Evolutionary conservation across 495 filamentous ascomycete species (phyloP), one percentile per base, ranked within the genome.

Genomic region (Aspergillus campestris): DNA sequence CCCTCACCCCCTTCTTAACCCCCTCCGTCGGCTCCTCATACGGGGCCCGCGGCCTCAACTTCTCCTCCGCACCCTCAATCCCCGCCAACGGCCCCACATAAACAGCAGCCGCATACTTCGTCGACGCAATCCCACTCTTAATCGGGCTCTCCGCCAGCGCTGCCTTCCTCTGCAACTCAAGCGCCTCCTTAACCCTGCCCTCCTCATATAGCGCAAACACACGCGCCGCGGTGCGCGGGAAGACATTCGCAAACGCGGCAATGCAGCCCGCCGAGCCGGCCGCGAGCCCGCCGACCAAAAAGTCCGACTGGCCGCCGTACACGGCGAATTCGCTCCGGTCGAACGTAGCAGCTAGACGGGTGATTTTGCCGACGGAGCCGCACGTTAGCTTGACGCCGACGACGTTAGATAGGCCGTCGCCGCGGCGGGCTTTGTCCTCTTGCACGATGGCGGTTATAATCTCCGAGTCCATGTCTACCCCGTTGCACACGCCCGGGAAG

Each of bases 301-400:
- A 87, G 52, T 86, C 83, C 2, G 79, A 78, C 58, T 86, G 80
- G 0, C 84, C 84, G 7, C 81, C 81, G 59, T 78, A 86, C 4
- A 81, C 73, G 1, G 76, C 75, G 56, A 88, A 87, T 8, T 71
- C 64, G 4, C 72, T 65, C 0, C 67, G 51, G 0, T 67, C 57
- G 45, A 86, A 75, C 11, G 71, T 69, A 34, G 72, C 78, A 5
- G 80, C 61, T 0, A 81, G 57, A 7, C 78, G 66, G 12, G 75
- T 75, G 52, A 80, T 76, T 51, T 87, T 87, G 30, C 77, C 84
- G 30, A 86, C 81, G 34, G 72, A 78, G 1, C 77, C 83, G 53
- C 82, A 86, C 13, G 82, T 85, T 37, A 88, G 59, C 51, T 87
- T 87, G 5, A 82, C 77, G 32, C 83, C 83, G 2, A 79, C 77